Percentiles rank a stretch among this genome's conserved stretches.
These are phyloP conservation scores for Schizophyllum amplum DNA, from an alignment of 1,284 basidiomycete species.

Conservation along the genomic window DNA sequence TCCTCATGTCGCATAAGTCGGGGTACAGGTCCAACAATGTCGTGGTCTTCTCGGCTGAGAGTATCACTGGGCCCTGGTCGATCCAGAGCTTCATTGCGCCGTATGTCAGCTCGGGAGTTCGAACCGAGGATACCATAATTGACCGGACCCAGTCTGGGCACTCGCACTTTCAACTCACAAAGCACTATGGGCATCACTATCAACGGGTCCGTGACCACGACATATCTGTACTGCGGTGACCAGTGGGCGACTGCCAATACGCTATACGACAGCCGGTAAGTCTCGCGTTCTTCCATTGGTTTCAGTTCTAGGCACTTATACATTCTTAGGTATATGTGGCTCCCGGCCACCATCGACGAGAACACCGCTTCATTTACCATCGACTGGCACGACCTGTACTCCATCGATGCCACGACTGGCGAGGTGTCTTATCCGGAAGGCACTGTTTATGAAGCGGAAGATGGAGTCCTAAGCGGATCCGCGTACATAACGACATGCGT, in stretches of 20 bases:
- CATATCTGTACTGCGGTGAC: constrained; percentile 23
- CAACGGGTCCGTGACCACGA: constrained; percentile 16
- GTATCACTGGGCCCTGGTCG: constrained; percentile 21
- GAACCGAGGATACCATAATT: neutral
- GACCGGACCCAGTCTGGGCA: constrained; percentile 17
- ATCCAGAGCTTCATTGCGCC: constrained; percentile 19
- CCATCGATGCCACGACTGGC: constrained; percentile 20
- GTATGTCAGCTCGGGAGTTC: constrained; percentile 4
- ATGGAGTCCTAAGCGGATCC: constrained; percentile 15
- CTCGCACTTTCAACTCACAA: constrained; percentile 23
- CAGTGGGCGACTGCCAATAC: constrained; percentile 17
- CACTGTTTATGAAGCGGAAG: constrained; percentile 19
- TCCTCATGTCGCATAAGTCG: constrained; percentile 20
- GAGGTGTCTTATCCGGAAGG: constrained; percentile 16
- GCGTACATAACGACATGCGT: constrained; percentile 18
- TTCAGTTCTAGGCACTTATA: neutral
- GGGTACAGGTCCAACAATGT: constrained; percentile 22
- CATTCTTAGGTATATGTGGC: constrained; percentile 22
- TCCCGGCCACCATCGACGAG: constrained; percentile 21
- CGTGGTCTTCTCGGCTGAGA: constrained; percentile 22
- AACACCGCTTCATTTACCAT: constrained; percentile 18
- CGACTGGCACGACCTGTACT: constrained; percentile 22
- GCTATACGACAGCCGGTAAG: constrained; percentile 16
- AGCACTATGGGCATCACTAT: constrained; percentile 20
- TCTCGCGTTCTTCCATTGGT: neutral